A percentile compares a stretch with the other conserved stretches of the same genome.
phyloP scores from a whole-genome alignment of 305 asterid species.

The Ilex paraguariensis region DNA sequence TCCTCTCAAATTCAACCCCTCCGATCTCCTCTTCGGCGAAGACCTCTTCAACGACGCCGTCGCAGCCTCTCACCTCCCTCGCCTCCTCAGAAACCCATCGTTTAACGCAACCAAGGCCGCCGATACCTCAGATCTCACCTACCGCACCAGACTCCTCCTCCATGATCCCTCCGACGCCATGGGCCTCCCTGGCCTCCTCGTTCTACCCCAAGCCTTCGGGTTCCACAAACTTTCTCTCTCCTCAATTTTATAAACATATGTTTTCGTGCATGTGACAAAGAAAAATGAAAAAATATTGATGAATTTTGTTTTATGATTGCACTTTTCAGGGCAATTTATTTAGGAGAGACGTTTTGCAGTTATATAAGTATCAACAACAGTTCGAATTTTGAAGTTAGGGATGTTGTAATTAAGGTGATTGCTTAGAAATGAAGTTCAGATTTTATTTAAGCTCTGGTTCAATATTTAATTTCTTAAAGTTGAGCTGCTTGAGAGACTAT shows the following conservation, averaged over 20 bases:
- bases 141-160: slow-evolving; percentile 76
- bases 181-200: slow-evolving; percentile 87
- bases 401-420: slow-evolving; percentile 78
- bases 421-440: too few species aligned
- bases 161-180: slow-evolving; percentile 75
- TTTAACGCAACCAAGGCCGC: slow-evolving; percentile 10
- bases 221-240: too few species aligned
- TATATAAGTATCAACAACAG: slow-evolving; percentile 95
- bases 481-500: too few species aligned
- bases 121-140: slow-evolving; percentile 72
- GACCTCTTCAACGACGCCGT: slow-evolving; percentile 71
- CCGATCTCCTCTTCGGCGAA: slow-evolving; percentile 77
- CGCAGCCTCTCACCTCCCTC: slow-evolving; percentile 61
- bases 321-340: slow-evolving; percentile 79
- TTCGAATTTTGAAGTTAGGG: slow-evolving; percentile 79
- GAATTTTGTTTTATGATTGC: background rate
- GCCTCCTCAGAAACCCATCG: slow-evolving; percentile 48
- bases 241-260: background rate
- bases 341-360: slow-evolving; percentile 99
- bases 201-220: slow-evolving; percentile 89
- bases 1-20: slow-evolving; percentile 77
- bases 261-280: too few species aligned
- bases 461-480: too few species aligned
- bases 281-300: background rate
- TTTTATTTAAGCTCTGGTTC: too few species aligned